Percentiles rank a stretch among this genome's conserved stretches.
Evolutionary conservation across 2,329 filamentous ascomycete genomes (phyloP).

Genomic region (Immersiporthe knoxdaviesiana): DNA sequence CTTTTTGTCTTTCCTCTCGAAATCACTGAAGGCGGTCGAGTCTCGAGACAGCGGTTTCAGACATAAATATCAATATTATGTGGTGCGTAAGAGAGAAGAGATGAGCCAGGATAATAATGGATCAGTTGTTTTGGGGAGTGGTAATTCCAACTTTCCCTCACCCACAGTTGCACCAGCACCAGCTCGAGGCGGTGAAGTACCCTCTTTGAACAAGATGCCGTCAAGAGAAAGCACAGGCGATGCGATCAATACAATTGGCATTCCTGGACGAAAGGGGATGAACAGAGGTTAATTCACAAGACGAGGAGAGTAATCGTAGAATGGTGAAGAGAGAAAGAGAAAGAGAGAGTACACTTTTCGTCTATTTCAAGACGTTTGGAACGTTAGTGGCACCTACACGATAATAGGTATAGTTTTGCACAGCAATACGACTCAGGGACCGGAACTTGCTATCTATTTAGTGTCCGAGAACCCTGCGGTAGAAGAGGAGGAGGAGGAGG

Average conservation of each 20-base stretch:
- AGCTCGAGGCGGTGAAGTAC: not conserved
- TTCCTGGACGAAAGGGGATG: not conserved
- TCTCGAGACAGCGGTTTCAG: not conserved
- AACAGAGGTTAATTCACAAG: not conserved
- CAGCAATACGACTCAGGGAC: not conserved
- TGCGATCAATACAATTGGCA: not conserved
- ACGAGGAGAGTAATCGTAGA: not conserved
- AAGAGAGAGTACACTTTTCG: not conserved
- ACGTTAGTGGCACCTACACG: not conserved
- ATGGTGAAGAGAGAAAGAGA: not conserved
- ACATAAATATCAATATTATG: not conserved
- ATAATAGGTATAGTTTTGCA: not conserved
- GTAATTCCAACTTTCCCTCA: not conserved
- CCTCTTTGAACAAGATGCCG: not conserved
- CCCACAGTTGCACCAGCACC: not conserved
- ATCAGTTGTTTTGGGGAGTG: not conserved
- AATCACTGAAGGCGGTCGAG: not conserved
- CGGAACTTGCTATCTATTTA: not conserved
- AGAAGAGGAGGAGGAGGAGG: not conserved
- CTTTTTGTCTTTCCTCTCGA: not conserved
- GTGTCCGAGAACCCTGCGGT: not conserved
- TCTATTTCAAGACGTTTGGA: not conserved
- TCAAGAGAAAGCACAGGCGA: not conserved
- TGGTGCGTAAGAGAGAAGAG: not conserved
- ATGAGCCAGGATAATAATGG: not conserved